Base-by-base conservation (phyloP, 2,329 filamentous ascomycete species). In the Fusarium dlaminii region DNA sequence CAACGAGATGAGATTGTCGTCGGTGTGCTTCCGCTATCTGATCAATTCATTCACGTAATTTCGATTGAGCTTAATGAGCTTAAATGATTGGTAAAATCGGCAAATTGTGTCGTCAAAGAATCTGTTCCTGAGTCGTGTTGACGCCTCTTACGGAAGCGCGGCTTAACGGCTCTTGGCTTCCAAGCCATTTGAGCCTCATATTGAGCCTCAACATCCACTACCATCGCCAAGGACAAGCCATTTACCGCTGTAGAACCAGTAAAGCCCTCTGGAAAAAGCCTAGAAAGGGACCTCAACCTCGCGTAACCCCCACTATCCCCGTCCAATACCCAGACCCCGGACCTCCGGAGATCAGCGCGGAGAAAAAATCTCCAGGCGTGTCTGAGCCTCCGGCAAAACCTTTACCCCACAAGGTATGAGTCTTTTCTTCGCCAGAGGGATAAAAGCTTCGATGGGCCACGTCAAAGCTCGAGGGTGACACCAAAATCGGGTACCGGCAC, bases 401-500 rank as follows among this genome's bases (percentile, higher is more conserved):
- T 68, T 68, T 68, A 63, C 48, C 63, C 46, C 24, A 17, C 55
- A 20, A 15, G 37, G 14, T 68, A 68, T 68, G 48, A 49, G 66
- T 42, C 46, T 68, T 62, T 68, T 68, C 46, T 43, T 61, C 22
- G 8, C 22, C 12, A 37, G 46, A 68, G 46, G 63, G 66, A 68
- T 68, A 68, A 68, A 68, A 62, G 66, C 46, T 68, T 51, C 5
- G n/a, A 37, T 37, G 34, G 39, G 27, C 63, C 46, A 62, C 63
- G 32, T 68, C 46, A 68, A 61, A 54, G 29, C 46, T n/a, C 29
- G 40, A 62, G 30, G 9, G 40, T 42, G 45, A 52, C 57, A 62
- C 40, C 52, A 46, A 59, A 59, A 30, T 59, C 66, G 66, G 66
- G 22, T 68, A 68, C 15, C 66, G 66, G 66, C 66, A 68, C 66